Percentiles rank a stretch among this genome's conserved stretches.
These are phyloP conservation scores for Harringtonia lauricola DNA, from an alignment of 2,329 filamentous ascomycete species.

Conservation along the genomic window DNA sequence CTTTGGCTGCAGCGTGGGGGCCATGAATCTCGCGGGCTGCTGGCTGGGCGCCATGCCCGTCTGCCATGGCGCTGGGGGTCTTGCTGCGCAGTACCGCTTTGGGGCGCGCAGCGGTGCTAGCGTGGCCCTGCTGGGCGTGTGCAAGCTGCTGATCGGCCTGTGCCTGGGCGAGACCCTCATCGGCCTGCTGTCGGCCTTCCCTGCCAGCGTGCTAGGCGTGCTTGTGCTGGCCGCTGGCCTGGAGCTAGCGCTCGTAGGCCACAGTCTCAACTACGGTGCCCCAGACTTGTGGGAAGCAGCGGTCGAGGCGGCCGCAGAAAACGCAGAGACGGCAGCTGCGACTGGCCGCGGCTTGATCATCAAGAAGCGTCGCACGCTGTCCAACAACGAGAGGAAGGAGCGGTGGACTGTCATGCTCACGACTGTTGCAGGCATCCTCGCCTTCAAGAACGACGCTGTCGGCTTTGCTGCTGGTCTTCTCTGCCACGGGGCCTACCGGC, in stretches of 20 bases:
- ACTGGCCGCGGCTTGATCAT: slow-evolving; percentile 12
- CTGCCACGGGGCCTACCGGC: slow-evolving; percentile 59
- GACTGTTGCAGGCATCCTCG: slow-evolving; percentile 70
- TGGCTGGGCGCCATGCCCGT: slow-evolving; percentile 95
- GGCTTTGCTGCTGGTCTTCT: slow-evolving; percentile 75
- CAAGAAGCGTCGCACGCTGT: slow-evolving; percentile 40
- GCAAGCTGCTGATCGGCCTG: slow-evolving; percentile 69
- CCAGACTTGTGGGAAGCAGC: slow-evolving; percentile 40
- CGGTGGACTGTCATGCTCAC: slow-evolving; percentile 86
- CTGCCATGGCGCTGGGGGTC: slow-evolving; percentile 83
- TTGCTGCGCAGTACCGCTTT: slow-evolving; percentile 86
- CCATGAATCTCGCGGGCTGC: slow-evolving; percentile 75
- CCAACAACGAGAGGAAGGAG: slow-evolving; percentile 58
- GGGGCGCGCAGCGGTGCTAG: slow-evolving; percentile 81
- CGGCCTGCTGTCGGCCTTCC: slow-evolving; percentile 59
- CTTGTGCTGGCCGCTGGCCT: slow-evolving; percentile 86
- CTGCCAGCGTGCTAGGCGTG: slow-evolving; percentile 65
- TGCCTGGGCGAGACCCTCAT: slow-evolving; percentile 66
- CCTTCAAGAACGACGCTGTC: slow-evolving; percentile 82
- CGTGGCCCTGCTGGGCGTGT: slow-evolving; percentile 64
- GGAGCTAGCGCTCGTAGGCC: slow-evolving; percentile 76
- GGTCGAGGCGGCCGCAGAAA: slow-evolving; percentile 4
- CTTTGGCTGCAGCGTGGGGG: slow-evolving; percentile 69
- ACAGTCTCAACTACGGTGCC: slow-evolving; percentile 67
- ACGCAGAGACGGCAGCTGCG: neutral